Conservation (phyloP, 1,139 yeast species). For the Saccharomyces hybrid region DNA sequence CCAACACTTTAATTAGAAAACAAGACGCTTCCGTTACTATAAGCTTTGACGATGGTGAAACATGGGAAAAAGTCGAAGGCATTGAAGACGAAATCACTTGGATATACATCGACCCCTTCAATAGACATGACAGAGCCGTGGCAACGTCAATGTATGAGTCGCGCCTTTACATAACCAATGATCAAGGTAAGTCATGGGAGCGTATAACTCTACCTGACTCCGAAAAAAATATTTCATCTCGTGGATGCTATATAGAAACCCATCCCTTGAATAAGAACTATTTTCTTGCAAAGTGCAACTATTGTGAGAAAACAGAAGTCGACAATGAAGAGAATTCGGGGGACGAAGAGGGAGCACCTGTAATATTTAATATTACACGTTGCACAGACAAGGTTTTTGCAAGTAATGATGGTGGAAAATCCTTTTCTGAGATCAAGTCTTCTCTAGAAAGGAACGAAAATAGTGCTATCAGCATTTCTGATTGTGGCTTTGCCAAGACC, state of each 20-base stretch:
- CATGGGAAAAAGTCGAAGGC: conserved; percentile 17
- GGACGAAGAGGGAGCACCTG: not conserved
- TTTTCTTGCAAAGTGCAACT: conserved; percentile 8
- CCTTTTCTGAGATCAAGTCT: conserved; percentile 10
- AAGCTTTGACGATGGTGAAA: conserved; percentile 22
- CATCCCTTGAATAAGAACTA: conserved; percentile 12
- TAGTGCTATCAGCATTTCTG: not conserved
- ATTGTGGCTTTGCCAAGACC: conserved; percentile 13
- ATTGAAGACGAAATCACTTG: conserved; percentile 6
- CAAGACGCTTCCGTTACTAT: conserved; percentile 10
- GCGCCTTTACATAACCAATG: conserved; percentile 18
- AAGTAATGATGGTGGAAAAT: conserved; percentile 18
- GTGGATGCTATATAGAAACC: conserved; percentile 5
- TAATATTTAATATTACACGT: not conserved
- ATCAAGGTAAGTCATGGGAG: conserved; percentile 25
- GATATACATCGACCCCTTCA: conserved; percentile 14
- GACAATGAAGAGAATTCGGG: not conserved
- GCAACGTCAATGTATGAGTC: conserved; percentile 3
- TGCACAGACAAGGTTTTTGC: conserved; percentile 4
- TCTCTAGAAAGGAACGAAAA: not conserved
- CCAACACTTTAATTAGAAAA: conserved; percentile 16
- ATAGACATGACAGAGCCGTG: conserved; percentile 21
- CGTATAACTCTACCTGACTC: not conserved
- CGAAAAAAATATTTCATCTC: not conserved
- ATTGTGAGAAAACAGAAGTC: conserved; percentile 2